Percentiles rank a stretch among this genome's conserved stretches.
These are phyloP conservation scores for Galerina marginata DNA, from an alignment of 768 basidiomycete species.

Conservation along the genomic window DNA sequence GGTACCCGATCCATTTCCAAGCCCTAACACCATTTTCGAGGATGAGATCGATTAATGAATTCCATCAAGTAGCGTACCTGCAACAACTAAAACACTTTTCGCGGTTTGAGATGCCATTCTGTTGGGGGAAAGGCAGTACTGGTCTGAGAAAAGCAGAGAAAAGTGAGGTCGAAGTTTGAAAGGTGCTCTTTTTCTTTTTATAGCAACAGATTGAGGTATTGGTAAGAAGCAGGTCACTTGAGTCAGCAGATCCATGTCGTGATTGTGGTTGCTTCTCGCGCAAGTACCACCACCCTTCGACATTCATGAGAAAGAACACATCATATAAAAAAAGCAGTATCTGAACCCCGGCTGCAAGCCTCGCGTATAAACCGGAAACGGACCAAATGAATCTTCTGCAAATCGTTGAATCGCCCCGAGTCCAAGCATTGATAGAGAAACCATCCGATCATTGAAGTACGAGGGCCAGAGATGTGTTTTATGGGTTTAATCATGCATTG, in stretches of 20 bases:
- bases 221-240: conserved; percentile 1
- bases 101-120: conserved; percentile 23
- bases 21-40: conserved; percentile 32
- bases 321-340: too few species aligned
- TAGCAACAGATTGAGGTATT: not conserved
- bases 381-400: too few species aligned
- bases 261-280: conserved; percentile 12
- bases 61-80: conserved; percentile 45
- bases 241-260: conserved; percentile 13
- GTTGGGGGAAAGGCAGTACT: not conserved
- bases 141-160: not conserved
- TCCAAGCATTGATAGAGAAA: too few species aligned
- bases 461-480: too few species aligned
- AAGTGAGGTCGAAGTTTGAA: not conserved
- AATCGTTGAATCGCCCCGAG: too few species aligned
- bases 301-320: not conserved
- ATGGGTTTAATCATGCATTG: too few species aligned
- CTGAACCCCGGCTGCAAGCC: too few species aligned
- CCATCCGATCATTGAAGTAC: too few species aligned
- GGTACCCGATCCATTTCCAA: conserved; percentile 56
- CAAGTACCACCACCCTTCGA: not conserved
- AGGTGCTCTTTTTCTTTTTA: conserved; percentile 6
- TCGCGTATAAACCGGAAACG: too few species aligned
- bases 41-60: not conserved
- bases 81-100: conserved; percentile 62